These are phyloP conservation scores for Globisporangium radiosum DNA, from an alignment of 352 stramenopile genomes.

Conservation along the genomic window DNA sequence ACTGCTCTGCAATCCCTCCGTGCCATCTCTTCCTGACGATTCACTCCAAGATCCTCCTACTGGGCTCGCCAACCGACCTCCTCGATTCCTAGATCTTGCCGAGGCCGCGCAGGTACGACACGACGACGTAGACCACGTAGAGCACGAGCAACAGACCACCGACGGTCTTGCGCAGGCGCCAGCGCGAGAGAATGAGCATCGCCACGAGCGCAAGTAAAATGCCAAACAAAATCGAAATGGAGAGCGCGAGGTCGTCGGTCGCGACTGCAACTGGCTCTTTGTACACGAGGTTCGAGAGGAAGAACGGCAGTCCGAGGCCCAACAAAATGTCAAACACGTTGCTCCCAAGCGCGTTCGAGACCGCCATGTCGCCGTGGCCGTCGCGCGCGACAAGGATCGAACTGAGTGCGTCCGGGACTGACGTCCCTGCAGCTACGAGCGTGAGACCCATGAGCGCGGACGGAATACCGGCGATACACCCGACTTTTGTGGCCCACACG, in stretches of 20 bases:
- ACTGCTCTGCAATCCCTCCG: too few species aligned
- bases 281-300: slow-evolving; percentile 76
- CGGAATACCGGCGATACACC: slow-evolving; percentile 60
- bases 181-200: slow-evolving; percentile 42
- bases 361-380: slow-evolving; percentile 74
- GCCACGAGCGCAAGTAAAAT: slow-evolving; percentile 49
- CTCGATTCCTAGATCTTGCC: slow-evolving; percentile 28
- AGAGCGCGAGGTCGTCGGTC: slow-evolving; percentile 46
- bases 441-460: slow-evolving; percentile 75
- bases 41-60: neutral
- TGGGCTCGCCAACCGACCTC: neutral
- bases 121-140: slow-evolving; percentile 50
- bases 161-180: slow-evolving; percentile 37
- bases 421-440: slow-evolving; percentile 72
- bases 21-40: too few species aligned
- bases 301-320: slow-evolving; percentile 66
- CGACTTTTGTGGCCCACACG: slow-evolving; percentile 49
- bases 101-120: slow-evolving; percentile 51
- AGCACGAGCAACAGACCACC: slow-evolving; percentile 36
- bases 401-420: slow-evolving; percentile 68
- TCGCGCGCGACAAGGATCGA: slow-evolving; percentile 75
- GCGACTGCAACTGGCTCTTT: slow-evolving; percentile 37
- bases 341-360: slow-evolving; percentile 79
- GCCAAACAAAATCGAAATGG: slow-evolving; percentile 59
- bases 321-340: slow-evolving; percentile 86